Evolutionary conservation across 169 alveolate genomes (phyloP).

Genomic region (Eimeria mitis): DNA sequence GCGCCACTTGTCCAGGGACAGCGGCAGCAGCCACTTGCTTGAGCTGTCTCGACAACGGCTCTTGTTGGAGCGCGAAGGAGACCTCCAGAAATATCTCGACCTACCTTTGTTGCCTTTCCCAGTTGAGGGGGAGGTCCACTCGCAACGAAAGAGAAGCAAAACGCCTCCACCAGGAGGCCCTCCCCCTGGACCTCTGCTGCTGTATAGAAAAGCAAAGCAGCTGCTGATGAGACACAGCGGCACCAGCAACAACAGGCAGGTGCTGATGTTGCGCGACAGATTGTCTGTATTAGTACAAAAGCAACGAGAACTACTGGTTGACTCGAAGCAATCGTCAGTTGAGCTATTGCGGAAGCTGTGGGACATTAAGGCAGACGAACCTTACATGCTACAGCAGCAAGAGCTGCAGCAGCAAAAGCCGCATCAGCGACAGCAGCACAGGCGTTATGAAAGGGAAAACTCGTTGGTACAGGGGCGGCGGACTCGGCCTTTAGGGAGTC

Average conservation of each 20-base stretch:
- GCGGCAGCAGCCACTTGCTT: conserved; percentile 78
- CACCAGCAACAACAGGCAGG: conserved; percentile 55
- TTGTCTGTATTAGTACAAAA: conserved; percentile 10
- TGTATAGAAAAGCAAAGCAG: conserved; percentile 59
- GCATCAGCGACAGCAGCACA: conserved; percentile 13
- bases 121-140: conserved; percentile 46
- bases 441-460: conserved; percentile 20
- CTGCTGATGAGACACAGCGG: conserved; percentile 62
- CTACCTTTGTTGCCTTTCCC: conserved; percentile 48
- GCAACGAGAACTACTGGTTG: conserved; percentile 6
- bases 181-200: conserved; percentile 43
- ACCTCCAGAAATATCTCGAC: conserved; percentile 28
- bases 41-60: conserved; percentile 78
- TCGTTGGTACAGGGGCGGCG: conserved; percentile 56
- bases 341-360: conserved; percentile 49
- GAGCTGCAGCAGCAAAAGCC: background rate
- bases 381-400: background rate
- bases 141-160: conserved; percentile 45
- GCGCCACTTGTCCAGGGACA: conserved; percentile 74
- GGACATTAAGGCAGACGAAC: conserved; percentile 29
- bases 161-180: conserved; percentile 44
- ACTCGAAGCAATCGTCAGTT: background rate
- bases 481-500: conserved; percentile 75
- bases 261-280: conserved; percentile 61
- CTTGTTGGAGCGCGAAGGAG: conserved; percentile 74